Percentiles rank a stretch among this genome's conserved stretches.
These are phyloP conservation scores for Pseudevernia furfuracea DNA, from an alignment of 495 filamentous ascomycete species.

Conservation along the genomic window DNA sequence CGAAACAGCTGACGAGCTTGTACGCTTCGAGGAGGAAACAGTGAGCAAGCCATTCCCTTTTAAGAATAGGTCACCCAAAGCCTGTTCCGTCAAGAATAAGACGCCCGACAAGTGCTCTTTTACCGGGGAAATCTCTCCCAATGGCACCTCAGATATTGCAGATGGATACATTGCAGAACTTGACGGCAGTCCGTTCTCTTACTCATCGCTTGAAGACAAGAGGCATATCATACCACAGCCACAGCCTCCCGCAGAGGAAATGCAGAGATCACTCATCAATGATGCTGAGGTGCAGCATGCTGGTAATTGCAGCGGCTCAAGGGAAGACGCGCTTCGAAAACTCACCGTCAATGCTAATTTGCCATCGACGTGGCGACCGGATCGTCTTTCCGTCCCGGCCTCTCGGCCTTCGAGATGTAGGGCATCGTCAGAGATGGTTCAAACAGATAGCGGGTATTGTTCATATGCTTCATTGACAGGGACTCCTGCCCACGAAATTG, in stretches of 20 bases:
- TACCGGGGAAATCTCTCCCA: background rate
- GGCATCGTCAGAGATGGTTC: constrained; percentile 1
- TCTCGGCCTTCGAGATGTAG: constrained; percentile 8
- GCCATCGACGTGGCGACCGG: background rate
- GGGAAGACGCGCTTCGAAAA: constrained; percentile 19
- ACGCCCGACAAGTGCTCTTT: background rate
- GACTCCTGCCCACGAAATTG: background rate
- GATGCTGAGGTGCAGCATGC: constrained; percentile 11
- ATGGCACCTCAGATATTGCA: constrained; percentile 13
- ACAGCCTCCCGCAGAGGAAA: background rate
- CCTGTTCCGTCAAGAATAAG: background rate
- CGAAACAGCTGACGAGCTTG: background rate
- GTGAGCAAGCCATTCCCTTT: background rate
- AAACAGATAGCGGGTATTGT: constrained; percentile 21
- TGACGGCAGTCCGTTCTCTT: constrained; percentile 16
- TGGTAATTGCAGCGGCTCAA: constrained; percentile 2
- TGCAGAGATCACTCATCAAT: constrained; percentile 14
- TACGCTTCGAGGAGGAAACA: background rate
- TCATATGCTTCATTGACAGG: constrained; percentile 14
- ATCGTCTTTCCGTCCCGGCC: background rate
- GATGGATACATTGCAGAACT: constrained; percentile 25
- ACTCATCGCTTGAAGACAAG: constrained; percentile 5
- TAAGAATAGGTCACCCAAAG: background rate
- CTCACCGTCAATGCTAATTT: constrained; percentile 12
- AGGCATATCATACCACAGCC: background rate